Base-by-base conservation (phyloP, 2,329 filamentous ascomycete species). In the Penicillium griseofulvum region DNA sequence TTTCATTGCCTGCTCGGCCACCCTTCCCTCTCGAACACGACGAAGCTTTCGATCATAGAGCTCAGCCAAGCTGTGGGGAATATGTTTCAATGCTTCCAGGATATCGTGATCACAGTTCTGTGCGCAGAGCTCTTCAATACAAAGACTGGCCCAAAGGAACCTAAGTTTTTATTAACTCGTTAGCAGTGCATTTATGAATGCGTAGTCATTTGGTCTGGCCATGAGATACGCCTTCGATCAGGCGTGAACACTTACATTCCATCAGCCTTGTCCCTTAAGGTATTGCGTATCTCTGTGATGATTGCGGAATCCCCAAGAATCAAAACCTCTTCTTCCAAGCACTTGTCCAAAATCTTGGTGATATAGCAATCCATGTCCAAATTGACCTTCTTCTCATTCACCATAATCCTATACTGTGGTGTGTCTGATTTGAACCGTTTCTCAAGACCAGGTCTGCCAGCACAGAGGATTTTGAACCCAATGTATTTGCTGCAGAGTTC, bases 121-220 rank as follows among this genome's bases (percentile, higher is more conserved):
- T n/a, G 46, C 17, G 24, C 62, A 65, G 16, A 65, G 45, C 16
- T 59, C 58, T 42, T 62, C 54, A 5, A 65, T 58, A 24, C 54
- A 53, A 39, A 65, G 55, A 42, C 46, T 24, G 6, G 49, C 47
- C 61, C 59, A 65, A 11, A 65, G 61, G 34, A 65, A 62, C 62
- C 62, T 43, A 17, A 19, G 8, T 47, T 41, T 49, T 49, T 17
- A 2, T 17, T 16, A 0, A 5, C 2, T 31, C 5, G 17, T 39
- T 5, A 43, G 24, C 26, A n/a, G 8, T 8, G 9, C 3, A 43
- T 12, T 17, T 12, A 8, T 1, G 16, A 29, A 8, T 29, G 9
- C 8, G 6, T 43, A 19, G n/a, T 28, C 3, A 17, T 7, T 17
- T 8, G 8, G 24, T 10, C n/a, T 17, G 8, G 17, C 3, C 10